Conservation (phyloP, 2,329 filamentous ascomycete species). For the Botrytis cinerea region DNA sequence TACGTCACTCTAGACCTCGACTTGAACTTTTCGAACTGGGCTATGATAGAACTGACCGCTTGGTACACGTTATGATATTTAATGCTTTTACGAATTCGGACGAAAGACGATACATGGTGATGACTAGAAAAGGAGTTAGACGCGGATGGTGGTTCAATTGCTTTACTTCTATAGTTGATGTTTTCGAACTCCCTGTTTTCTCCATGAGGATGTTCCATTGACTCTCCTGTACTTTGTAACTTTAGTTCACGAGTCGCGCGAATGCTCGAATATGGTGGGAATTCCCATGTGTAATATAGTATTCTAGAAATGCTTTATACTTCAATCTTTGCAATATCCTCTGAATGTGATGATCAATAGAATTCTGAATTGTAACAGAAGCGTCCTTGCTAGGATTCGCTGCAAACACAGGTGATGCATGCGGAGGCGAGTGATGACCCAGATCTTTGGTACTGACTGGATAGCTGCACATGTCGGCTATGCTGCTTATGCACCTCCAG, state of each 20-base stretch:
- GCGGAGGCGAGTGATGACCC: neutral
- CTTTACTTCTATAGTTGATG: neutral
- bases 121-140: constrained; percentile 10
- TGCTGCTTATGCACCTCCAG: neutral
- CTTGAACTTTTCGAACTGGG: constrained; percentile 9
- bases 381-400: neutral
- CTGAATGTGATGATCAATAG: neutral
- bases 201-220: neutral
- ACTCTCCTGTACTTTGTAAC: neutral
- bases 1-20: neutral
- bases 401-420: neutral
- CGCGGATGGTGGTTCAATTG: constrained; percentile 5
- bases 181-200: neutral
- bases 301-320: neutral
- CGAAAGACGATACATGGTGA: constrained; percentile 6
- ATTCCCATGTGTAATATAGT: neutral
- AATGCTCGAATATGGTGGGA: neutral
- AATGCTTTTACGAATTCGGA: neutral
- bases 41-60: neutral
- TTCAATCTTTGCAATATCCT: neutral
- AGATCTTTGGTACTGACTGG: neutral
- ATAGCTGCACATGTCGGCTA: neutral
- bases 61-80: neutral
- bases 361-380: neutral
- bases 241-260: neutral